phyloP scores from a whole-genome alignment of 1,139 yeast genomes.

The Eremothecium cymbalariae region DNA sequence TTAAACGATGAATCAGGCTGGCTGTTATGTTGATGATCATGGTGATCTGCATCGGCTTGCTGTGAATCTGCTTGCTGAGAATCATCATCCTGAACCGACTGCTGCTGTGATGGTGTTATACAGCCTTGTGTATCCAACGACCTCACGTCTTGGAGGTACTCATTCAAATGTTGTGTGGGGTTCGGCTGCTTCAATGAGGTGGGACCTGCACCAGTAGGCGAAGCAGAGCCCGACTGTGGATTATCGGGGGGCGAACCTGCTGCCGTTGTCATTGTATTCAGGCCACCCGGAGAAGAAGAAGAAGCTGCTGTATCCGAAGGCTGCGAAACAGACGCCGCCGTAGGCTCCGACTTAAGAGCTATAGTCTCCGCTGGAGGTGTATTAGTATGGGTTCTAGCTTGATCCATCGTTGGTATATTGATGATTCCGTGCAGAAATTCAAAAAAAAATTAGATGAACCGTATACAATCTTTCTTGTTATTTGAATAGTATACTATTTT shows the following conservation, averaged over 20 bases:
- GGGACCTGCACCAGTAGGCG: slow-evolving; percentile 4
- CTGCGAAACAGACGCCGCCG: slow-evolving; percentile 5
- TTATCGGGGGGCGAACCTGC: slow-evolving; percentile 2
- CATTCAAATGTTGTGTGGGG: slow-evolving; percentile 6
- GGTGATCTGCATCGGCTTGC: slow-evolving; percentile 1
- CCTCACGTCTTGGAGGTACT: slow-evolving; percentile 11
- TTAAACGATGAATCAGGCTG: slow-evolving; percentile 9
- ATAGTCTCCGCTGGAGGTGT: slow-evolving; percentile 14
- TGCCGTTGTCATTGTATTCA: slow-evolving; percentile 9
- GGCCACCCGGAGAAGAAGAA: slow-evolving; percentile 8
- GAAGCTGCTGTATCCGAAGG: slow-evolving; percentile 1
- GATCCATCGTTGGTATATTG: slow-evolving; percentile 11
- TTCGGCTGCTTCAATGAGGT: slow-evolving; percentile 3
- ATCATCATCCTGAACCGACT: slow-evolving; percentile 4
- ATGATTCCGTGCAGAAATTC: no score
- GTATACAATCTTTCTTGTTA: no score
- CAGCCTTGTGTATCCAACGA: slow-evolving; percentile 10
- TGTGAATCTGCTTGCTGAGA: slow-evolving; percentile 3
- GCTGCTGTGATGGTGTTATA: slow-evolving; percentile 12
- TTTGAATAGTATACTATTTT: no score
- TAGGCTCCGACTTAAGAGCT: slow-evolving; percentile 6
- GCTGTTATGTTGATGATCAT: slow-evolving; percentile 4
- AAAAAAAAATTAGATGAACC: no score
- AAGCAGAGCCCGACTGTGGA: slow-evolving; percentile 2
- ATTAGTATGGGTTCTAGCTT: slow-evolving; percentile 14